These are phyloP conservation scores for Kwoniella europaea DNA, from an alignment of 768 basidiomycete genomes.

Conservation along the genomic window DNA sequence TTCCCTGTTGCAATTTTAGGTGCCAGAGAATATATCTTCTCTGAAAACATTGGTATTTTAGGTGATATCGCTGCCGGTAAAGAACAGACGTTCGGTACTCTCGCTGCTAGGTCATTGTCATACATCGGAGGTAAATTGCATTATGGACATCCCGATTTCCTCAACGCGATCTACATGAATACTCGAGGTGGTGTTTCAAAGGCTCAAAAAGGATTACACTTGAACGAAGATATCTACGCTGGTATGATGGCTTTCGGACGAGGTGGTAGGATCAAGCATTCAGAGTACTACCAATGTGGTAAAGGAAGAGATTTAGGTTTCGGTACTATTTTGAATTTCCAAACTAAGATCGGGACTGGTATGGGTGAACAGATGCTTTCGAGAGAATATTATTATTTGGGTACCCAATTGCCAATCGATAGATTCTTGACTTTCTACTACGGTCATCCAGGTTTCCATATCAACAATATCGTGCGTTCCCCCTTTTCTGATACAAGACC, in stretches of 20 bases:
- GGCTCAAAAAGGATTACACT: slow-evolving; percentile 97
- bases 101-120: slow-evolving; percentile 91
- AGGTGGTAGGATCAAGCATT: slow-evolving; percentile 96
- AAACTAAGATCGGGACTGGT: slow-evolving; percentile 99
- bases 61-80: slow-evolving; percentile 98
- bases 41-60: slow-evolving; percentile 98
- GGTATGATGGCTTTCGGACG: slow-evolving; percentile 98
- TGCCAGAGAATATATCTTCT: slow-evolving; percentile 99
- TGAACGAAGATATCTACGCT: slow-evolving; percentile 99
- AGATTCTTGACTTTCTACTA: slow-evolving; percentile 99
- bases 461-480: slow-evolving; percentile 82
- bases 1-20: slow-evolving; percentile 96
- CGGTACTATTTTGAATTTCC: slow-evolving; percentile 98
- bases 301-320: slow-evolving; percentile 99
- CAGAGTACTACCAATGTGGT: slow-evolving; percentile 98
- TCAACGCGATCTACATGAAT: slow-evolving; percentile 96
- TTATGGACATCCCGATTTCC: slow-evolving; percentile 99
- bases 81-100: slow-evolving; percentile 98
- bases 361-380: slow-evolving; percentile 99
- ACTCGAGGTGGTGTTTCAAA: slow-evolving; percentile 98
- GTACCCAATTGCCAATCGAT: slow-evolving; percentile 96
- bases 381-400: slow-evolving; percentile 97
- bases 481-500: not conserved
- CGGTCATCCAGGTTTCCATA: slow-evolving; percentile 98
- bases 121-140: slow-evolving; percentile 99